Percentiles rank a stretch among this genome's conserved stretches.
These are phyloP conservation scores for Pestalotiopsis sp. DNA, from an alignment of 2,329 filamentous ascomycete species.

Conservation along the genomic window DNA sequence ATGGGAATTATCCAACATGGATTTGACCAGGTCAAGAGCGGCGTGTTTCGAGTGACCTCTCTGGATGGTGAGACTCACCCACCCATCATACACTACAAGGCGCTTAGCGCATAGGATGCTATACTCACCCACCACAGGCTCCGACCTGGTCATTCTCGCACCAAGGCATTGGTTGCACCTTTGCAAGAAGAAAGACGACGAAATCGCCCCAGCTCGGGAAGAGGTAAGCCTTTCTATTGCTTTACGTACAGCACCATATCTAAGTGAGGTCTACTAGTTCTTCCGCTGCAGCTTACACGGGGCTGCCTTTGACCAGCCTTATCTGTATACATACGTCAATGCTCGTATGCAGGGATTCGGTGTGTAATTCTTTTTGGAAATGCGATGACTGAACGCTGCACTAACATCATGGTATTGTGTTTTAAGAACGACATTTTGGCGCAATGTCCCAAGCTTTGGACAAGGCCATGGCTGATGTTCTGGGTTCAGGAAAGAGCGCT, in stretches of 20 bases:
- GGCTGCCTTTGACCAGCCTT: neutral
- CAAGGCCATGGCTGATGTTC: neutral
- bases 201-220: neutral
- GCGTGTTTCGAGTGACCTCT: neutral
- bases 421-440: neutral
- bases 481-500: neutral
- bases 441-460: neutral
- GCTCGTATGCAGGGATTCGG: neutral
- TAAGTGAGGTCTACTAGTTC: neutral
- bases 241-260: neutral
- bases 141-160: constrained; percentile 1
- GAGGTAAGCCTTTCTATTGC: neutral
- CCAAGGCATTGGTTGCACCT: neutral
- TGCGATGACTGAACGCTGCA: neutral
- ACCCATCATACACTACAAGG: neutral
- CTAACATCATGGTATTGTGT: neutral
- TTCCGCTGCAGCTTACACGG: neutral
- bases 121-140: neutral
- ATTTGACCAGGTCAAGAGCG: neutral
- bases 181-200: neutral
- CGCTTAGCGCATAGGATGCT: neutral
- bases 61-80: neutral
- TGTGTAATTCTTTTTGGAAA: neutral
- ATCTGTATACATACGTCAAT: neutral
- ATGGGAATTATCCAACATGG: neutral